Conservation (phyloP, 352 stramenopile genomes). For the Aphanomyces cochlioides region DNA sequence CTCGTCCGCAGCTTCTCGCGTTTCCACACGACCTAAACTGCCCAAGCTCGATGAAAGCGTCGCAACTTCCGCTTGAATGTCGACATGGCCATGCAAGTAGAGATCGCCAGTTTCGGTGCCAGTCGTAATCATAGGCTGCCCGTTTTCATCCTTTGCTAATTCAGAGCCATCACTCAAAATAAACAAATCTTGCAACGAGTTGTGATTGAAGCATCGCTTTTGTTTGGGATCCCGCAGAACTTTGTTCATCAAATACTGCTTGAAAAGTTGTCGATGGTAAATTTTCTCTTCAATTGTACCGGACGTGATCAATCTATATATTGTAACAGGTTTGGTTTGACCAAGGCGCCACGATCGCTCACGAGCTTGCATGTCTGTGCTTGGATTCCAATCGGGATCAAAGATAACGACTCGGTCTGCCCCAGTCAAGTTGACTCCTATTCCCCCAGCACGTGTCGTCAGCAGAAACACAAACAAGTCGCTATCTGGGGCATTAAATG, state of each 20-base stretch:
- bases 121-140: conserved; percentile 44
- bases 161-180: conserved; percentile 67
- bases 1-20: conserved; percentile 32
- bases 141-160: conserved; percentile 22
- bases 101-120: conserved; percentile 90
- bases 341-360: conserved; percentile 96
- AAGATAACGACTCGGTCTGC: conserved; percentile 96
- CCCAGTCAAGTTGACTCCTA: conserved; percentile 95
- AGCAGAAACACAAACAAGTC: conserved; percentile 75
- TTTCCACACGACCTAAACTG: not conserved
- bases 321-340: conserved; percentile 81
- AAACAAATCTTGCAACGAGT: conserved; percentile 95
- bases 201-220: conserved; percentile 95
- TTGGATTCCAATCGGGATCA: conserved; percentile 99
- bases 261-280: conserved; percentile 99
- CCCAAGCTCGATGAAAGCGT: conserved; percentile 9
- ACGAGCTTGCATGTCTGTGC: conserved; percentile 93
- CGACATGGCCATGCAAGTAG: conserved; percentile 84
- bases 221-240: conserved; percentile 96
- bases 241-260: conserved; percentile 97
- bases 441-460: conserved; percentile 90
- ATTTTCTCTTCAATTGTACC: conserved; percentile 99
- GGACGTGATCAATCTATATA: conserved; percentile 91
- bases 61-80: conserved; percentile 31
- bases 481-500: conserved; percentile 91